These are phyloP conservation scores for Ananas comosus DNA, from an alignment of 176 grass and related monocot genomes.

Conservation along the genomic window DNA sequence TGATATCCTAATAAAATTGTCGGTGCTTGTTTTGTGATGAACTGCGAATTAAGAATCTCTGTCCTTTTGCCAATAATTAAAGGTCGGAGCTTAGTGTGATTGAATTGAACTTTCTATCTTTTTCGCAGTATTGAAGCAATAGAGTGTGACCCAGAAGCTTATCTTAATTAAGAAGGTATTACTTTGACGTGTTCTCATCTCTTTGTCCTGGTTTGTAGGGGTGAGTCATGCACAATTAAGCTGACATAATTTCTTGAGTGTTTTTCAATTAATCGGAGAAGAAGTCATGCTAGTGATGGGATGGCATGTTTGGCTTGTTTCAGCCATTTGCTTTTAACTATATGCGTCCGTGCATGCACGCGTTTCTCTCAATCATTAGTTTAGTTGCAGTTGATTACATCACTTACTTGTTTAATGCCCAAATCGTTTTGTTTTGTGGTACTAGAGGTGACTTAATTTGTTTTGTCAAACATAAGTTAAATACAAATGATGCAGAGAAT, in stretches of 20 bases:
- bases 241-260: not conserved
- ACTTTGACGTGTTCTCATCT: not conserved
- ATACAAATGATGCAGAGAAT: too few relatives aligned
- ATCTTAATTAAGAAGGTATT: not conserved
- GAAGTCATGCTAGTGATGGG: not conserved
- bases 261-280: not conserved
- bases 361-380: not conserved
- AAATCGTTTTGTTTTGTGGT: not conserved
- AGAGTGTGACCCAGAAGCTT: not conserved
- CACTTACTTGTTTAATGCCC: not conserved
- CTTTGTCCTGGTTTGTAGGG: not conserved
- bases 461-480: not conserved
- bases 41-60: constrained; percentile 8
- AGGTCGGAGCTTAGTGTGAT: too few relatives aligned
- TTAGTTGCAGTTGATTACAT: constrained; percentile 1
- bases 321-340: too few relatives aligned
- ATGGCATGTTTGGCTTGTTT: not conserved
- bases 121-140: too few relatives aligned
- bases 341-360: not conserved
- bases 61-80: constrained; percentile 11
- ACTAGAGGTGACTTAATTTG: not conserved
- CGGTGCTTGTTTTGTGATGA: constrained; percentile 10
- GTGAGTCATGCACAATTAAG: not conserved
- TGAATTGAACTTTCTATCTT: too few relatives aligned
- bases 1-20: constrained; percentile 8